Evolutionary conservation across 2,329 filamentous ascomycete species (phyloP), one percentile per base, ranked within the genome.

Genomic region (Trichoderma sp.): DNA sequence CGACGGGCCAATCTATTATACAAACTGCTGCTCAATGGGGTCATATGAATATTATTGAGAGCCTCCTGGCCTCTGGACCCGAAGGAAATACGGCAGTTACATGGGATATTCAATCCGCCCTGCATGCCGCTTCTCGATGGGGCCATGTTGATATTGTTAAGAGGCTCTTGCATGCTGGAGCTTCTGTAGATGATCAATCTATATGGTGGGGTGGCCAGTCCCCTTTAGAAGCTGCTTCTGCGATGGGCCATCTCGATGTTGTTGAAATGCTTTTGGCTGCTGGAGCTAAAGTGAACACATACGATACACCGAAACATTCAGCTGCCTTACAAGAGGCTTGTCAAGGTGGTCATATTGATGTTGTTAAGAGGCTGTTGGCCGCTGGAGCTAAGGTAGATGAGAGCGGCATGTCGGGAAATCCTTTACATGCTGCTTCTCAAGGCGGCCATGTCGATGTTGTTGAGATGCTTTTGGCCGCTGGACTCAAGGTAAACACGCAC

Each of bases 341-440:
- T 35, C 9, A 24, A 67, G 16, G n/a, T 21, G 73, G 53, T 12
- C 7, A 69, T 53, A 14, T 63, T 5, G 33, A 64, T 12, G 24
- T 50, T 6, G 12, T 75, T n/a, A n/a, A 41, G 60, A 33, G 3
- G 8, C 41, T 67, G 11, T 4, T 41, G 8, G 62, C 62, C 1
- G 62, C 33, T 27, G 62, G 62, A 18, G 62, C 73, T 1, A 27
- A 63, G 12, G 38, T 71, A n/a, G 38, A 75, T 14, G 27, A 56
- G 6, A 24, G 35, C 2, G 6, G 45, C 3, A 7, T 2, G 4
- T 4, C 31, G 65, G 73, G 8, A 4, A 14, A 38, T 27, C 75
- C 76, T 5, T 53, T 77, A 18, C 59, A 65, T 3, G 71, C 71
- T 31, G 76, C 76, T 7, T 31, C 75, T 11, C 11, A n/a, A 29